Evolutionary conservation across 441 rosid genomes (phyloP).

Genomic region (Erysimum pusillum): DNA sequence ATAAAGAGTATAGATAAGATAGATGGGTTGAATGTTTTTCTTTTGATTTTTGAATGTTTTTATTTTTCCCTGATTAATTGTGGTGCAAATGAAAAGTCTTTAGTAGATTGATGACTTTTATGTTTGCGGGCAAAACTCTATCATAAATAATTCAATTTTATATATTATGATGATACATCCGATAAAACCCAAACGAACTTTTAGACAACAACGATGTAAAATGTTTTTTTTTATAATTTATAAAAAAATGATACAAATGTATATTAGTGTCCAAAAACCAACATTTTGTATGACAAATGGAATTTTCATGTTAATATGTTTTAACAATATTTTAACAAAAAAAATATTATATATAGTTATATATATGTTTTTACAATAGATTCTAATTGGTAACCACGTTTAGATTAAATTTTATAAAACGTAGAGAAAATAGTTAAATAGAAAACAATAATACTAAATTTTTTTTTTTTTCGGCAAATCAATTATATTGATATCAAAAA

Average conservation of each 20-base stretch:
- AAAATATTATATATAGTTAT: too few species aligned
- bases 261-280: neutral
- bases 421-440: too few species aligned
- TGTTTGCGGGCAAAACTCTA: neutral
- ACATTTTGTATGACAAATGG: neutral
- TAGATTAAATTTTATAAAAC: too few species aligned
- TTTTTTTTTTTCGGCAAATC: too few species aligned
- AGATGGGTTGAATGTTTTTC: constrained; percentile 17
- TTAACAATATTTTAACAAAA: too few species aligned
- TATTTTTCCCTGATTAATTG: neutral
- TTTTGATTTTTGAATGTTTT: neutral
- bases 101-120: neutral
- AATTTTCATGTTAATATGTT: too few species aligned
- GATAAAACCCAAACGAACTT: neutral
- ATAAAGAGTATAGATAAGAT: constrained; percentile 36
- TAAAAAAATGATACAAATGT: neutral
- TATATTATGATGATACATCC: neutral
- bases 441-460: too few species aligned
- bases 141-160: neutral
- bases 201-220: neutral
- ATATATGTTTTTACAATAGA: too few species aligned
- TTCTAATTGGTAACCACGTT: too few species aligned
- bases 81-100: constrained; percentile 12
- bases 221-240: too few species aligned
- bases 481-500: too few species aligned